phyloP scores from a whole-genome alignment of 2,329 filamentous ascomycete genomes.

The Epichloe brachyelytri region DNA sequence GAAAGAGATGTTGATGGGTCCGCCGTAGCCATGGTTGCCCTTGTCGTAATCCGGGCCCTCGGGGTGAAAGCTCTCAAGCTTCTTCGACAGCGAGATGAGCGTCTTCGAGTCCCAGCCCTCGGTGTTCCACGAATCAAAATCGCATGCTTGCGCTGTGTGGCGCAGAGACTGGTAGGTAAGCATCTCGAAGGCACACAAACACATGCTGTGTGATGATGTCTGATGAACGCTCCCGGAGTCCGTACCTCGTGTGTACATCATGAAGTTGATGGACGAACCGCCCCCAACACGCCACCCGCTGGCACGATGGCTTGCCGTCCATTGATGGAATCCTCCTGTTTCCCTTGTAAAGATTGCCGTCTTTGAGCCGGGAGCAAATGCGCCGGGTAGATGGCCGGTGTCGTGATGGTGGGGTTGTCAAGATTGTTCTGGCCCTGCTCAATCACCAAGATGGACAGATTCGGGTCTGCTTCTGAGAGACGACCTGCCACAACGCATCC shows the following conservation, averaged over 20 bases:
- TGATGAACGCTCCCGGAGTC: no score
- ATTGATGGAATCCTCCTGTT: conserved; percentile 13
- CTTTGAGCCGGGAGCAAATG: conserved; percentile 11
- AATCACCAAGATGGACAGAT: conserved; percentile 15
- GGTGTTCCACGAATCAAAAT: conserved; percentile 22
- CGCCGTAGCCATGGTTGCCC: conserved; percentile 36
- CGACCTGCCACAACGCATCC: conserved; percentile 16
- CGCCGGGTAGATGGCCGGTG: conserved; percentile 11
- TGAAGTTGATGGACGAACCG: conserved; percentile 21
- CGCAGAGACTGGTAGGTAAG: no score
- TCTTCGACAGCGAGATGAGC: conserved; percentile 19
- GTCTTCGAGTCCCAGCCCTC: conserved; percentile 21
- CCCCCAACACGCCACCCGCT: conserved; percentile 17
- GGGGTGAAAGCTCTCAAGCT: conserved; percentile 42
- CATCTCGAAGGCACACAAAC: no score
- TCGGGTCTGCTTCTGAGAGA: conserved; percentile 14
- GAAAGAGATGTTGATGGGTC: conserved; percentile 42
- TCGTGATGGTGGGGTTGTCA: conserved; percentile 13
- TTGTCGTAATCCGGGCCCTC: conserved; percentile 20
- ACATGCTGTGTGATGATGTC: no score
- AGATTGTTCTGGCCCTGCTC: conserved; percentile 17
- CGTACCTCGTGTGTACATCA: conserved; percentile 18
- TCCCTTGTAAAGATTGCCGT: conserved; percentile 12
- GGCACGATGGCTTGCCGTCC: conserved; percentile 13
- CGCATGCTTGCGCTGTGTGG: conserved; percentile 14